Base-by-base conservation (phyloP, 331 rosid genomes). In the Acacia concinna region DNA sequence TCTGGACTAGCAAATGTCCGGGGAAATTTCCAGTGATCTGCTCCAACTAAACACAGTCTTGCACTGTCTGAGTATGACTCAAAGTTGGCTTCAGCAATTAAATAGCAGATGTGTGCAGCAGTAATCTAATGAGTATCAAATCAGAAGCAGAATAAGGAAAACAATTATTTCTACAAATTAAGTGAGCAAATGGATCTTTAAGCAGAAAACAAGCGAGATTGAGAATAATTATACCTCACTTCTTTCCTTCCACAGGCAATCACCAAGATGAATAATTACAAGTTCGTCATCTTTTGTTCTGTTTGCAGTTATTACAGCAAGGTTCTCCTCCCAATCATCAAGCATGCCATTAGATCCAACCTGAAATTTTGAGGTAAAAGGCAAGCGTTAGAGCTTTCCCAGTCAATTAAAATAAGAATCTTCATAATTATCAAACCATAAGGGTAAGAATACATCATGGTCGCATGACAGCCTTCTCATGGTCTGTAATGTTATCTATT, bases 91-190 rank as follows among this genome's bases (percentile, higher is more conserved):
- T 95, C 97, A 1, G 97, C 97, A 82, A 92, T 78, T 75, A 95
- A 88, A 84, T 95, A 95, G 90, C 98, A 95, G 31, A 95, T 90
- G 84, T 94, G 98, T 52, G 98, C 98, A 71, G 96, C 97, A 69
- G 84, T 83, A 74, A 92, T 86, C 98, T 95, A 83, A 89, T 12
- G 70, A 59, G 28, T 65, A 52, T 63, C 76, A 73, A 73, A 52
- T 86, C 38, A 85, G 82, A 74, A 54, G 62, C 68, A 68, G 68
- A 49, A 60, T 8, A n/a, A 5, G 63, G 74, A 84, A 14, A 9
- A 8, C 25, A 28, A 25, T 12, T 60, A n/a, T 5, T 12, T 6
- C 5, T 4, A 57, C 3, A 59, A 60, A 27, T 12, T 12, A 28
- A 28, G n/a, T 1, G 1, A 60, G 8, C 14, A 30, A 6, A 78